Evolutionary conservation across 2,329 filamentous ascomycete species (phyloP), one percentile per base, ranked within the genome.

Genomic region (Aspergillus sojae): DNA sequence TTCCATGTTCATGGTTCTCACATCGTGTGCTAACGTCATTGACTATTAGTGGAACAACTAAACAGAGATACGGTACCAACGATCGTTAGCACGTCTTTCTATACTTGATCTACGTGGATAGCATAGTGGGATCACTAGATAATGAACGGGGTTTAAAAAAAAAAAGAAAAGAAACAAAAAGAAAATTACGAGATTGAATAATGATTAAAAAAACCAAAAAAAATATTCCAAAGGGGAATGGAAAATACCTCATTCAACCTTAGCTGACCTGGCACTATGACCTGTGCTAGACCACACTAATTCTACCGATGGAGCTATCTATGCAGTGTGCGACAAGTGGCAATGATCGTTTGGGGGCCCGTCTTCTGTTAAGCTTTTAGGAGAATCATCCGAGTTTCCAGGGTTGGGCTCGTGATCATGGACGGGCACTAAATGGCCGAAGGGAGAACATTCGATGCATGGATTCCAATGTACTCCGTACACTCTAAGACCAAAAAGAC

Each of bases 311-410:
- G 45, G 45, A 48, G 45, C 45, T 48, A 48, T 48, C 39, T 19
- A n/a, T 41, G 39, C 39, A 41, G 39, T 41, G 45, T 50, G 12
- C 41, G 16, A 26, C 14, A 52, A 54, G 58, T 60, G 34, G 46
- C 46, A 54, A 54, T 32, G 58, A 60, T 41, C 34, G 30, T 46
- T 36, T 54, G 58, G 19, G 52, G 30, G 26, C n/a, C 26, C 28
- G 28, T 52, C 48, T 52, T 48, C 19, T 52, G 59, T 55, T 62
- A 66, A 66, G 65, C 65, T 66, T 66, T 65, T 54, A 61, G 48
- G 57, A 64, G 60, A 57, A 62, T 45, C 53, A 61, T 56, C 61
- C 57, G 56, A 58, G 43, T 60, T 52, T 60, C 62, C 62, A 62
- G 28, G 26, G 28, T 32, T 52, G 48, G 62, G 26, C 52, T 58